Evolutionary conservation across 164 flowering plant species (phyloP).

Genomic region (Magnolia kwangsiensis): DNA sequence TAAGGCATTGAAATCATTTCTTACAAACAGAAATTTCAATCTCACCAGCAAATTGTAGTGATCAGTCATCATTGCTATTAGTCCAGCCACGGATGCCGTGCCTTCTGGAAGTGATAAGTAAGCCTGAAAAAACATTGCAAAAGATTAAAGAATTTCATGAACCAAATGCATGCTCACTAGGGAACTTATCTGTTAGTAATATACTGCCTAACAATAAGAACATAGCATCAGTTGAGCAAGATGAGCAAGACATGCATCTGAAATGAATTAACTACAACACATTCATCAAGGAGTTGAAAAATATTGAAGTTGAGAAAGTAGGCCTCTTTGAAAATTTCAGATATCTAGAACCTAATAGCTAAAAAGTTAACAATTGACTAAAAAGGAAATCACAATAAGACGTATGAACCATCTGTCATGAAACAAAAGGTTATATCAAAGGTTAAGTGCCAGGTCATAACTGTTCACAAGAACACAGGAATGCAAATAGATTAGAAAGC

Average conservation of each 20-base stretch:
- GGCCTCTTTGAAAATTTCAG: not conserved
- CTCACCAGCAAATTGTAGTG: slow-evolving; percentile 82
- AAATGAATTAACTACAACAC: no score
- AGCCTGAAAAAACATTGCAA: slow-evolving; percentile 49
- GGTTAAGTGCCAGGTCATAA: not conserved
- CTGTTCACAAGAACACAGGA: not conserved
- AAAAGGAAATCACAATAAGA: not conserved
- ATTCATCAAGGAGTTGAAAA: not conserved
- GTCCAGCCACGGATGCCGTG: slow-evolving; percentile 84
- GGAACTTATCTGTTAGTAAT: not conserved
- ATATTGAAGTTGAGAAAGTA: not conserved
- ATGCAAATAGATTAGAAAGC: not conserved
- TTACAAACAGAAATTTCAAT: slow-evolving; percentile 7
- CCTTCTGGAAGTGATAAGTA: slow-evolving; percentile 96
- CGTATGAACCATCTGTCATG: not conserved
- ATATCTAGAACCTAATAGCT: not conserved
- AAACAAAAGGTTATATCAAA: not conserved
- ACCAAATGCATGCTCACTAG: not conserved
- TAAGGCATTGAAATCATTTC: no score
- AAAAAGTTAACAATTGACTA: not conserved
- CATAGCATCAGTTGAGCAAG: not conserved
- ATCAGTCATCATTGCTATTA: slow-evolving; percentile 98
- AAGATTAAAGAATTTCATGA: not conserved
- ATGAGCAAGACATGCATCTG: no score
- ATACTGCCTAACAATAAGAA: not conserved